phyloP scores from a whole-genome alignment of 2,329 filamentous ascomycete genomes.

The Colletotrichum lentis region DNA sequence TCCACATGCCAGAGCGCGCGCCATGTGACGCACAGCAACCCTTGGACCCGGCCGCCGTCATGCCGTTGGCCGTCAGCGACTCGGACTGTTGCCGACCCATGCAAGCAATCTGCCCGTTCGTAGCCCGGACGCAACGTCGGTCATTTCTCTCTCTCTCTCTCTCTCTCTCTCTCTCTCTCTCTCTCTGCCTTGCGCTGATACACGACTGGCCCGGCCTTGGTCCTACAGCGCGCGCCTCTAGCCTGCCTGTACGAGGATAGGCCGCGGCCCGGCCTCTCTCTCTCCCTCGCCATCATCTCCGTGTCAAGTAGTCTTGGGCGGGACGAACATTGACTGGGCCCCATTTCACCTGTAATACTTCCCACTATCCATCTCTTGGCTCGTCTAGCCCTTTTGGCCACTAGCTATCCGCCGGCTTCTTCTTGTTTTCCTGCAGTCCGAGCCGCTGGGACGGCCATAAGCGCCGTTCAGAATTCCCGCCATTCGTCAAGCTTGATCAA shows the following conservation, averaged over 20 bases:
- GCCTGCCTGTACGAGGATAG: constrained; percentile 10
- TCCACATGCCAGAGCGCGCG: constrained; percentile 33
- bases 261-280: constrained; percentile 17
- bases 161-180: too few species aligned
- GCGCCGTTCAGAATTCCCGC: not conserved
- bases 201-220: constrained; percentile 7
- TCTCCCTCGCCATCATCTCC: constrained; percentile 15
- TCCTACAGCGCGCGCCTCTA: constrained; percentile 33
- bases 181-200: constrained; percentile 17
- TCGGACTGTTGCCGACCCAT: constrained; percentile 28
- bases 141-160: not conserved
- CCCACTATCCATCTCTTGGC: not conserved
- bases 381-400: not conserved
- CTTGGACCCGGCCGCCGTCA: constrained; percentile 14
- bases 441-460: not conserved
- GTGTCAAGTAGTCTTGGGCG: constrained; percentile 13
- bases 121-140: not conserved
- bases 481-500: not conserved
- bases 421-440: not conserved
- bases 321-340: not conserved
- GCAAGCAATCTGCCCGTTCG: constrained; percentile 6
- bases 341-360: not conserved
- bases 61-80: constrained; percentile 26
- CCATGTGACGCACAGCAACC: constrained; percentile 32
- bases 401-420: not conserved